Conservation (phyloP, 1,284 basidiomycete species). For the Volvariella surrecta region DNA sequence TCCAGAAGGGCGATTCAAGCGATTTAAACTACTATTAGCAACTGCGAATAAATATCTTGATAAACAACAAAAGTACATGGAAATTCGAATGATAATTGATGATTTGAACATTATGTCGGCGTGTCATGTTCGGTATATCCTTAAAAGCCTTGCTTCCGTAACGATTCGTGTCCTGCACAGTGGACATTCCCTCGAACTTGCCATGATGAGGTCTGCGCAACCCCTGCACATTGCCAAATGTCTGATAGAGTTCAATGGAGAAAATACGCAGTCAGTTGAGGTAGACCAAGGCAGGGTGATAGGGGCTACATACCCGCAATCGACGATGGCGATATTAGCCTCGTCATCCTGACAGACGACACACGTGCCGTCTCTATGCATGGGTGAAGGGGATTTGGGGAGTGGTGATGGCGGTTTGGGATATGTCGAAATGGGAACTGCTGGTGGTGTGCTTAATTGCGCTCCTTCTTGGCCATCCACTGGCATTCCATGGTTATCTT, state of each 20-base stretch:
- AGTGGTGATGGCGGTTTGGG: conserved; percentile 13
- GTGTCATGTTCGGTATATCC: conserved; percentile 65
- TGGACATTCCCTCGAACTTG: conserved; percentile 74
- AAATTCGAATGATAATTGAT: no score
- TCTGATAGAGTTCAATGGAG: conserved; percentile 24
- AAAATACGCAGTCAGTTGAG: not conserved
- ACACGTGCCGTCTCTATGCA: conserved; percentile 69
- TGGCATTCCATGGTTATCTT: not conserved
- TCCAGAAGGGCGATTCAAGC: no score
- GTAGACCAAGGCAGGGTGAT: conserved; percentile 1
- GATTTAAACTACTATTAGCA: no score
- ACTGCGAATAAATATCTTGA: no score
- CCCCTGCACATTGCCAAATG: conserved; percentile 76
- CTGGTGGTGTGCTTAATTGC: conserved; percentile 8
- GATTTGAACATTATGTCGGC: not conserved
- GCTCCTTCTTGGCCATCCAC: conserved; percentile 1
- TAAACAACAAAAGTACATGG: not conserved
- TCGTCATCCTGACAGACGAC: conserved; percentile 89
- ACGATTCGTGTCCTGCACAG: conserved; percentile 82
- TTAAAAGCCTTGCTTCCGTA: conserved; percentile 68
- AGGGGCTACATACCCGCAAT: conserved; percentile 67
- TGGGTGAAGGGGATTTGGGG: conserved; percentile 1
- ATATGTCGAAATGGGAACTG: conserved; percentile 16
- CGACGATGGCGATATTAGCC: conserved; percentile 85
- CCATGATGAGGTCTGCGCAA: conserved; percentile 83